Evolutionary conservation across 2,329 filamentous ascomycete species (phyloP).

Genomic region (Rutstroemia sp.): DNA sequence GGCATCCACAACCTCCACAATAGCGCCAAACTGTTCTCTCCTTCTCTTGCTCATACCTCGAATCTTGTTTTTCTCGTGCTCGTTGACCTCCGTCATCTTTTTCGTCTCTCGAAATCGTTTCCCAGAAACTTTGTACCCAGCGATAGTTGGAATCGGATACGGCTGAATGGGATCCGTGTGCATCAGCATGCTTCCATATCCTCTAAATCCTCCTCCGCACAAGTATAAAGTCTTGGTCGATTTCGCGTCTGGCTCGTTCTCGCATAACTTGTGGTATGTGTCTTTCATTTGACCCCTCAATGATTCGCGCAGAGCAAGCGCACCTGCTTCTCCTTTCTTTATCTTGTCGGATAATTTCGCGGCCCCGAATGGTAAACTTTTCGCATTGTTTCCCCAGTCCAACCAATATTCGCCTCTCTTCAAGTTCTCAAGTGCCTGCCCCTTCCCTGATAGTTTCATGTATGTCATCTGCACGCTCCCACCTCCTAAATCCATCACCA

Average conservation of each 20-base stretch:
- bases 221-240: slow-evolving; percentile 58
- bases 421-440: slow-evolving; percentile 5
- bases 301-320: slow-evolving; percentile 24
- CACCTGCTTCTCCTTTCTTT: slow-evolving; percentile 27
- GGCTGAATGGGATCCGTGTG: slow-evolving; percentile 63
- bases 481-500: slow-evolving; percentile 84
- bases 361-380: slow-evolving; percentile 55
- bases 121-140: slow-evolving; percentile 63
- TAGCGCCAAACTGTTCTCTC: slow-evolving; percentile 75
- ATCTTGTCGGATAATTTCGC: slow-evolving; percentile 46
- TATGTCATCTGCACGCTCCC: slow-evolving; percentile 60
- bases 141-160: slow-evolving; percentile 79
- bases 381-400: slow-evolving; percentile 45
- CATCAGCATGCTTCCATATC: slow-evolving; percentile 88
- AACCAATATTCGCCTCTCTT: slow-evolving; percentile 37
- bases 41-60: slow-evolving; percentile 77
- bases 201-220: slow-evolving; percentile 82
- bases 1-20: slow-evolving; percentile 71
- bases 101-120: slow-evolving; percentile 49
- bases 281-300: slow-evolving; percentile 45
- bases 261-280: slow-evolving; percentile 49
- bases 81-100: slow-evolving; percentile 45
- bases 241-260: slow-evolving; percentile 25
- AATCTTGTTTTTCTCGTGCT: slow-evolving; percentile 45
- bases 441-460: slow-evolving; percentile 39